These are phyloP conservation scores for Melanogaster broomeanus DNA, from an alignment of 768 basidiomycete species.

Conservation along the genomic window DNA sequence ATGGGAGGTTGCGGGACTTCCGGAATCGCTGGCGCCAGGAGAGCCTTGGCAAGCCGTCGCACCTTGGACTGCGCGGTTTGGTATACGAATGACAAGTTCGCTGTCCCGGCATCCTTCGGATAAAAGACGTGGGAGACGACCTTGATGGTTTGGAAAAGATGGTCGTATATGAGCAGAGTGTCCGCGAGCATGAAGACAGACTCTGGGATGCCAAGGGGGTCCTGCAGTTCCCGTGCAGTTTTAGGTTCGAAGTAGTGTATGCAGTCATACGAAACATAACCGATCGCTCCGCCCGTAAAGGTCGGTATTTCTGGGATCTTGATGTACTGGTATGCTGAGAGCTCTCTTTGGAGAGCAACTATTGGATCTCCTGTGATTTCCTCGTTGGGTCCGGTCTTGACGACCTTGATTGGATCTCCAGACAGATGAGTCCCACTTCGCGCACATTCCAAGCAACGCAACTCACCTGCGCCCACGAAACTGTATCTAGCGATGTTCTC, in stretches of 20 bases:
- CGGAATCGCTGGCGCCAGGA: constrained; percentile 53
- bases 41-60: constrained; percentile 72
- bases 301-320: constrained; percentile 90
- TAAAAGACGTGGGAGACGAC: constrained; percentile 95
- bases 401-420: constrained; percentile 88
- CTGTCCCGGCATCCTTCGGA: constrained; percentile 64
- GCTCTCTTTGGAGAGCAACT: constrained; percentile 78
- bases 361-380: constrained; percentile 88
- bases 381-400: constrained; percentile 85
- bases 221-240: constrained; percentile 73
- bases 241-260: constrained; percentile 97
- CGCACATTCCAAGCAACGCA: constrained; percentile 5
- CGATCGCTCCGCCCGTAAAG: constrained; percentile 96
- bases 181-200: constrained; percentile 97
- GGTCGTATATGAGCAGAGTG: constrained; percentile 94
- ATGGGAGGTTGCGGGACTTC: constrained; percentile 69
- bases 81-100: constrained; percentile 83
- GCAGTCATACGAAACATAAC: constrained; percentile 96
- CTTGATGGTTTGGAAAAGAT: constrained; percentile 93
- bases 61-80: constrained; percentile 84
- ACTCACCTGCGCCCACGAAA: constrained; percentile 92
- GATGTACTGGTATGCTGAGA: constrained; percentile 85
- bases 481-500: constrained; percentile 93
- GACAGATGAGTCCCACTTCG: background rate
- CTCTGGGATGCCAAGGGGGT: constrained; percentile 88